Evolutionary conservation across 129 eudicot genomes (phyloP).

Genomic region (Silybum marianum): DNA sequence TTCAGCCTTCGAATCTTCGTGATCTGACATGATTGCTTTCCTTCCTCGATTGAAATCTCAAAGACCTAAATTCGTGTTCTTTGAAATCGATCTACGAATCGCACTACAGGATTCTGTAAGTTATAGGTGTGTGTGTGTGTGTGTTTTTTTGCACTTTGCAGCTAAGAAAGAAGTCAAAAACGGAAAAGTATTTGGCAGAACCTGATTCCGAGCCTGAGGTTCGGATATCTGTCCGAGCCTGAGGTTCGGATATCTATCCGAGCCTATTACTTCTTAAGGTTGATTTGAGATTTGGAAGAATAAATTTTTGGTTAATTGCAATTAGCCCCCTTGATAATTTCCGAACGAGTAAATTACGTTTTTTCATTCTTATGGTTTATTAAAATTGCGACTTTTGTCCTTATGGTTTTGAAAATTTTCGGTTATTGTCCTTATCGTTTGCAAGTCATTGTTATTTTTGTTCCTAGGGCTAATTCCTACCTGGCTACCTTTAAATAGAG

Average conservation of each 20-base stretch:
- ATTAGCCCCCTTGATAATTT: not conserved
- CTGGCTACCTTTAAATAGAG: not conserved
- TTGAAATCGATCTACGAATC: slow-evolving; percentile 18
- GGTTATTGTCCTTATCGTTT: not conserved
- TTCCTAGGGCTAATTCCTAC: not conserved
- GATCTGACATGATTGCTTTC: slow-evolving; percentile 49
- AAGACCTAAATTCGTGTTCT: not conserved
- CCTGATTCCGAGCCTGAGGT: slow-evolving; percentile 8
- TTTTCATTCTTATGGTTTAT: not conserved
- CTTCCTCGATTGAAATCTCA: not conserved
- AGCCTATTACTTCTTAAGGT: not conserved
- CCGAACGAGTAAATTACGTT: not conserved
- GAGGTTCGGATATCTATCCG: slow-evolving; percentile 7
- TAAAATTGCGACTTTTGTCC: not conserved
- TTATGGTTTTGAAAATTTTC: not conserved
- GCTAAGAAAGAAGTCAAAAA: slow-evolving; percentile 12
- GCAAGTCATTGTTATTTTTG: not conserved
- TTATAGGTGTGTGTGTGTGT: slow-evolving; percentile 2
- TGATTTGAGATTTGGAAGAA: slow-evolving; percentile 2
- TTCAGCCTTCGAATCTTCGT: slow-evolving; percentile 48
- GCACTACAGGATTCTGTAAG: slow-evolving; percentile 12
- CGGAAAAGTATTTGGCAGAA: slow-evolving; percentile 11
- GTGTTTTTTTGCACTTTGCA: slow-evolving; percentile 9
- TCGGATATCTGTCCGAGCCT: not conserved
- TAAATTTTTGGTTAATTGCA: not conserved